Evolutionary conservation across 2,329 filamentous ascomycete genomes (phyloP), one percentile per base, ranked within the genome.

Genomic region (Didymella keratinophila): DNA sequence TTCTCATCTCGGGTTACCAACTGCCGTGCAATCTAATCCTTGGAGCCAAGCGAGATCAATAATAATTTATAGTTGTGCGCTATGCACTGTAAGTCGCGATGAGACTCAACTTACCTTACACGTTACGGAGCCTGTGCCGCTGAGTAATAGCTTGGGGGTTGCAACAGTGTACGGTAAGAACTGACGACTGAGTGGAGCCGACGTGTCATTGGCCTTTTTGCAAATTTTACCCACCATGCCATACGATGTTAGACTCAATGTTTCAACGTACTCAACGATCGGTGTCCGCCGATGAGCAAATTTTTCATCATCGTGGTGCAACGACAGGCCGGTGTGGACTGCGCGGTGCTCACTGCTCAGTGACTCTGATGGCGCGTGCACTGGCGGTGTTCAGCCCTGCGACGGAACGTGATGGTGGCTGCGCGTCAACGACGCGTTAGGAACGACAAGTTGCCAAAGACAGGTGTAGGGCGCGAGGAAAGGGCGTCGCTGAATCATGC

Each of bases 181-280:
- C 7, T 39, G n/a, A 39, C 36, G 36, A 39, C 36, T 43, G 43
- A 56, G 69, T 72, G 69, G 71, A 66, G 67, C 55, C 59, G 23
- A 14, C 30, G 54, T 68, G 64, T 70, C 58, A 66, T 64, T 65
- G 60, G 49, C 23, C 53, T 50, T 25, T 30, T 44, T 65, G 62
- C 60, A 68, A 47, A 68, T 64, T 64, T 69, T 68, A 49, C 50
- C 45, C 41, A 43, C 67, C 68, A 70, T 64, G 51, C 63, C 63
- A 42, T 63, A 64, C 63, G 62, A 53, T 70, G 62, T 56, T 65
- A 65, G 63, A 58, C 58, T 62, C 60, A 58, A 64, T 62, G 56
- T 46, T 54, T 51, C 56, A 54, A 52, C 36, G 48, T 37, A 37
- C 42, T 48, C 62, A 60, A 51, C 56, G 34, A 58, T 65, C 62